These are phyloP conservation scores for Boletus reticuloceps DNA, from an alignment of 768 basidiomycete species.

Conservation along the genomic window DNA sequence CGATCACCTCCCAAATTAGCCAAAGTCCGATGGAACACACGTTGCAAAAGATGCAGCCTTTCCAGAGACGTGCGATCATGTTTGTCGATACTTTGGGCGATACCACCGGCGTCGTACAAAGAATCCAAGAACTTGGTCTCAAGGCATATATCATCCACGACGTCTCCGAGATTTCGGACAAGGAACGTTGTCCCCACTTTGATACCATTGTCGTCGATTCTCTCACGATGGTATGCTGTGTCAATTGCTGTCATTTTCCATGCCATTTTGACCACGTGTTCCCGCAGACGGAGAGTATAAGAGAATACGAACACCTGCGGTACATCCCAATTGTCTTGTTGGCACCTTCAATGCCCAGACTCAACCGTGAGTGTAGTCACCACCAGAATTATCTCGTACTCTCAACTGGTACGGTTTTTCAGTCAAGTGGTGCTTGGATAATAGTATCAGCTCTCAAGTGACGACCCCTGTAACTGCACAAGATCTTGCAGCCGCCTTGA, in stretches of 20 bases:
- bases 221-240: constrained; percentile 65
- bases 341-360: constrained; percentile 70
- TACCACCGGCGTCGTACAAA: constrained; percentile 67
- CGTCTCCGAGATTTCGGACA: constrained; percentile 78
- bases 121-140: constrained; percentile 78
- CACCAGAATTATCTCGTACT: neutral
- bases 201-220: constrained; percentile 97
- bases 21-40: constrained; percentile 71
- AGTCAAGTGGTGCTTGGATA: constrained; percentile 97
- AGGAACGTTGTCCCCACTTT: constrained; percentile 80
- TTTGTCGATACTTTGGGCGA: constrained; percentile 87
- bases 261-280: constrained; percentile 16
- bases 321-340: constrained; percentile 96
- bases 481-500: constrained; percentile 88
- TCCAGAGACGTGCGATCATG: constrained; percentile 83
- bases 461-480: constrained; percentile 87
- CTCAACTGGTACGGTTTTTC: constrained; percentile 14
- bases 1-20: constrained; percentile 83
- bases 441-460: constrained; percentile 93
- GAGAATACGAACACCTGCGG: constrained; percentile 90
- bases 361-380: constrained; percentile 57
- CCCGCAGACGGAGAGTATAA: constrained; percentile 77
- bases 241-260: neutral
- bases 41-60: constrained; percentile 78
- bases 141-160: constrained; percentile 73